Conservation (phyloP, 2,329 filamentous ascomycete genomes). For the Sporothrix phasma region DNA sequence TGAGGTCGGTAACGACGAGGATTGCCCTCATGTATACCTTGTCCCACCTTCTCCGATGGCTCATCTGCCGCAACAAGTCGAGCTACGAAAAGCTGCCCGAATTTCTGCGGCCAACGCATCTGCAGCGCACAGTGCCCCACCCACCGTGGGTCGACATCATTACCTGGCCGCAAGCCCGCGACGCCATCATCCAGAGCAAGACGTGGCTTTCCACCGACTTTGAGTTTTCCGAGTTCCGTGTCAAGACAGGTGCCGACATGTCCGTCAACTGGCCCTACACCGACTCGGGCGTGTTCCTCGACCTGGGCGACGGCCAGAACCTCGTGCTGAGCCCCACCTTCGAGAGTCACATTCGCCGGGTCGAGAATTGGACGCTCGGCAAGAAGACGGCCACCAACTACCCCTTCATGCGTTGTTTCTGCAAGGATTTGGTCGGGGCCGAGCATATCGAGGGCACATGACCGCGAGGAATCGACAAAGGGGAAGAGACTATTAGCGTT, state of each 20-base stretch:
- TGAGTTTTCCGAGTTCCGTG: slow-evolving; percentile 6
- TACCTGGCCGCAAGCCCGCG: slow-evolving; percentile 9
- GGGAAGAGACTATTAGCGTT: background rate
- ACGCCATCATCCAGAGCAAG: slow-evolving; percentile 9
- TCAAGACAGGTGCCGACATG: slow-evolving; percentile 5
- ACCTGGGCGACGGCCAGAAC: slow-evolving; percentile 13
- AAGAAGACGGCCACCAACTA: background rate
- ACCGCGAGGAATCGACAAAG: background rate
- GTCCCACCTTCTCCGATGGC: slow-evolving; percentile 18
- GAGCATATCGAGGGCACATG: no score
- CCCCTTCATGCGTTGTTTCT: slow-evolving; percentile 3
- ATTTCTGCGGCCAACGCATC: slow-evolving; percentile 20
- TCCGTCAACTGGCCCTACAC: slow-evolving; percentile 16
- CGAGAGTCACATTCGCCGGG: slow-evolving; percentile 12
- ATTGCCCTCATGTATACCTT: slow-evolving; percentile 20
- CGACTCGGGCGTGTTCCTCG: slow-evolving; percentile 11
- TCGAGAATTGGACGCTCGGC: slow-evolving; percentile 11
- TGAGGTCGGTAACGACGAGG: slow-evolving; percentile 14
- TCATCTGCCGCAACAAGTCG: slow-evolving; percentile 21
- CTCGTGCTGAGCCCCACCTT: slow-evolving; percentile 13
- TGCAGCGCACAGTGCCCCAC: slow-evolving; percentile 22
- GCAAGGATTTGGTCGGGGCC: background rate
- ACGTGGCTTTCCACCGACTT: background rate
- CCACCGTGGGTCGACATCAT: slow-evolving; percentile 23
- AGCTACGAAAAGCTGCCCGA: slow-evolving; percentile 22